These are phyloP conservation scores for Starmerella riodocensis DNA, from an alignment of 805 yeast genomes.

Conservation along the genomic window DNA sequence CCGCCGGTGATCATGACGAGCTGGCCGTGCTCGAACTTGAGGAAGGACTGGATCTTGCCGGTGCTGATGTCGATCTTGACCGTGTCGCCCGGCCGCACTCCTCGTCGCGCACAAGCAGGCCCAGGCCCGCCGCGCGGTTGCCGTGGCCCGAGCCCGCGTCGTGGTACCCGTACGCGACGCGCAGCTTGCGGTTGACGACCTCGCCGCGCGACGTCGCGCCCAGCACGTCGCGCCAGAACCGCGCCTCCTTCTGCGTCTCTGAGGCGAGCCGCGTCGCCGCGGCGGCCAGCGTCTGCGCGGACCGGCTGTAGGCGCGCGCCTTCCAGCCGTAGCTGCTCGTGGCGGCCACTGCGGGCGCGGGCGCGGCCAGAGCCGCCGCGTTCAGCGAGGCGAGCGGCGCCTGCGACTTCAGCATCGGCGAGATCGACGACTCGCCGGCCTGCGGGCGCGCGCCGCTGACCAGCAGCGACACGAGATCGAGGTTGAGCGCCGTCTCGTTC, in stretches of 20 bases:
- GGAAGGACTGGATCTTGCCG: slow-evolving; percentile 81
- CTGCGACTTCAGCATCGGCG: slow-evolving; percentile 21
- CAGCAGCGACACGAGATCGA: slow-evolving; percentile 76
- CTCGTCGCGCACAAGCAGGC: slow-evolving; percentile 22
- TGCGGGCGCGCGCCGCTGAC: slow-evolving; percentile 73
- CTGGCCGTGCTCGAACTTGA: slow-evolving; percentile 87
- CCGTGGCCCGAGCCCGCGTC: slow-evolving; percentile 74
- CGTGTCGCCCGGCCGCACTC: slow-evolving; percentile 54
- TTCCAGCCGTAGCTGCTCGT: slow-evolving; percentile 61
- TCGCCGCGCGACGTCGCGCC: slow-evolving; percentile 35
- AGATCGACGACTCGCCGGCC: slow-evolving; percentile 76
- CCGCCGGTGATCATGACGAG: slow-evolving; percentile 93
- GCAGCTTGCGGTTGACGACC: slow-evolving; percentile 54
- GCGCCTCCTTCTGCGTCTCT: slow-evolving; percentile 48
- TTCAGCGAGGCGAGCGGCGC: slow-evolving; percentile 23
- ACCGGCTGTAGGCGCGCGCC: slow-evolving; percentile 47
- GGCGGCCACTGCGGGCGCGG: slow-evolving; percentile 13
- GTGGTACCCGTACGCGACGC: slow-evolving; percentile 79
- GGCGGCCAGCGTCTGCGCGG: slow-evolving; percentile 38
- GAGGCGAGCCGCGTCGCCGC: slow-evolving; percentile 40
- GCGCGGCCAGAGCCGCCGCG: slow-evolving; percentile 23
- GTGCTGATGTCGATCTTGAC: slow-evolving; percentile 93
- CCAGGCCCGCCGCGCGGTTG: slow-evolving; percentile 58
- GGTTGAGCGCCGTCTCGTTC: slow-evolving; percentile 76
- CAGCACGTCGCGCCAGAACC: slow-evolving; percentile 49